Base-by-base conservation (phyloP, 225 moss, liverwort and hornwort species). In the Lunularia cruciata region DNA sequence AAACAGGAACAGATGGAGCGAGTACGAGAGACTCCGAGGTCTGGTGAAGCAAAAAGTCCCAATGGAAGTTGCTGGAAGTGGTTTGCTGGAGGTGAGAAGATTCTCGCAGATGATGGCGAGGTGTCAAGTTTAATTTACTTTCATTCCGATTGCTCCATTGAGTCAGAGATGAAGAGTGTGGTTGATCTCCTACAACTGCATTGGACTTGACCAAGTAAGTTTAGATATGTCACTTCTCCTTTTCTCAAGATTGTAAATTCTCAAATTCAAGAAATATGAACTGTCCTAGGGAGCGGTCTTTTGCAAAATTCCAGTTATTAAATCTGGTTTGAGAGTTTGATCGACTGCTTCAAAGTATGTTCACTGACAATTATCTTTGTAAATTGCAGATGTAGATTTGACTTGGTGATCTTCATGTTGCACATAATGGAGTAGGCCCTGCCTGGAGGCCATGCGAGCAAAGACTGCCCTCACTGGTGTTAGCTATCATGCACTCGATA, bases 11-110 rank as follows among this genome's bases (percentile, higher is more conserved):
- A 52, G 51, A 67, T 13, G 35, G 53, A 53, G 45, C 28, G 30
- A 8, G 46, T 28, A 2, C 42, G 4, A 22, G 61, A 23, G 9
- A 61, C 38, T 12, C 61, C 61, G 3, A 64, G 45, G 18, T 45
- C 45, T 7, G n/a, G 19, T 28, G 36, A 10, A 18, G n/a, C 67
- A 20, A 36, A 22, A 23, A 25, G 6, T 11, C 2, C 33, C 20
- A 35, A 36, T 36, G 67, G 11, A 25, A 34, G 34, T 5, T 35
- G 52, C 51, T 49, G 67, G 53, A 67, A 67, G 53, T 51, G 34
- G 51, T 67, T 67, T 32, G 51, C 67, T 52, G 67, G 51, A 67
- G 53, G 22, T 52, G 67, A 67, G 48, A 26, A 35, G 45, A 49
- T 12, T 65, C 65, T 30, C n/a, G 19, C 20, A 30, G 65, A 9